A percentile compares a stretch with the other conserved stretches of the same genome.
Evolutionary conservation across 495 filamentous ascomycete species (phyloP).

Genomic region (Echria macrotheca): DNA sequence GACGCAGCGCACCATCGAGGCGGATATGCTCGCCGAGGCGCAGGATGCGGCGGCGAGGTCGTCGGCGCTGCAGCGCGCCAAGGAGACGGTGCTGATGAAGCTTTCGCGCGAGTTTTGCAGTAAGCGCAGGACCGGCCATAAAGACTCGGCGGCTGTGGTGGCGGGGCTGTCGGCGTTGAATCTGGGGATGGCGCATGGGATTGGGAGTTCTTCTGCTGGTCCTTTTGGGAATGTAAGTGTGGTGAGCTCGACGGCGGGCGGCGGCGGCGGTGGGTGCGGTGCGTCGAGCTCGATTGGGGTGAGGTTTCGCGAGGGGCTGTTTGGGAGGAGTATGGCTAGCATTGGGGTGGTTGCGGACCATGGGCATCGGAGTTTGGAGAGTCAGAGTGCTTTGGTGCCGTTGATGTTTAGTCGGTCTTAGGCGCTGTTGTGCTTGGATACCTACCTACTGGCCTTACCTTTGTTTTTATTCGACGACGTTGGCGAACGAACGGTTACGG

Average conservation of each 20-base stretch:
- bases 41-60: conserved; percentile 37
- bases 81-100: conserved; percentile 41
- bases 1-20: conserved; percentile 38
- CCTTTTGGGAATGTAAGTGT: no score
- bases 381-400: conserved; percentile 39
- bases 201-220: no score
- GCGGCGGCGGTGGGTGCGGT: no score
- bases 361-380: conserved; percentile 36
- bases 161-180: conserved; percentile 21
- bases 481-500: no score
- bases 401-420: conserved; percentile 45
- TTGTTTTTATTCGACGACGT: no score
- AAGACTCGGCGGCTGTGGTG: conserved; percentile 24
- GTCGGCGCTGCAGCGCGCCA: conserved; percentile 38
- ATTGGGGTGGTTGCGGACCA: conserved; percentile 23
- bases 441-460: no score
- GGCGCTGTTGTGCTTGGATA: conserved; percentile 2
- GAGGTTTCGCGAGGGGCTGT: conserved; percentile 38
- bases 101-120: conserved; percentile 38
- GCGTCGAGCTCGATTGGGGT: conserved; percentile 18
- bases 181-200: conserved; percentile 1
- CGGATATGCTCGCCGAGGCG: conserved; percentile 33
- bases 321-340: conserved; percentile 32
- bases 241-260: no score
- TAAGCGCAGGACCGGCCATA: conserved; percentile 7